phyloP scores from a whole-genome alignment of 2,329 filamentous ascomycete genomes.

The Epichloe gansuensis region DNA sequence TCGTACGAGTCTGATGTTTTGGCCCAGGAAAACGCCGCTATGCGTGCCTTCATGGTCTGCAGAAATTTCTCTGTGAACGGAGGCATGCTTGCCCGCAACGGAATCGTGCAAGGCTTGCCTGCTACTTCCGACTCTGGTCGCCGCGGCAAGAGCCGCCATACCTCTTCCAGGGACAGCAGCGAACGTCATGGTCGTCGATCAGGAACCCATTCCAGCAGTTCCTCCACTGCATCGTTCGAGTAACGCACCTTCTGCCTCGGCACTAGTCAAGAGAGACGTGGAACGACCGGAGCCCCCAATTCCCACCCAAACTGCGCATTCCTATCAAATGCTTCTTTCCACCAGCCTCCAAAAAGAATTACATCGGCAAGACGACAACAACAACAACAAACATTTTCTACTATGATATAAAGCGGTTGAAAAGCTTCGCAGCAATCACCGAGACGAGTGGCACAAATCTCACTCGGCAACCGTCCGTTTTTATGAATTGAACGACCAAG shows the following conservation, averaged over 20 bases:
- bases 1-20: constrained; percentile 71
- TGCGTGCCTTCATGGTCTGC: constrained; percentile 95
- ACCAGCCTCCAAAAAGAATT: background rate
- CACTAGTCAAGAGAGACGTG: background rate
- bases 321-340: background rate
- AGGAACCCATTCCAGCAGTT: constrained; percentile 49
- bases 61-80: constrained; percentile 95
- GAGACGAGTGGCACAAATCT: constrained; percentile 18
- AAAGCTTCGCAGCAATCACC: constrained; percentile 26
- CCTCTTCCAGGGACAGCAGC: constrained; percentile 33
- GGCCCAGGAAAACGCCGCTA: constrained; percentile 86
- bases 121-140: constrained; percentile 35
- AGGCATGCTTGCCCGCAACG: constrained; percentile 68
- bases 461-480: constrained; percentile 4
- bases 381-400: background rate
- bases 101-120: constrained; percentile 54
- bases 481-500: constrained; percentile 7
- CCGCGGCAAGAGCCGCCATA: constrained; percentile 39
- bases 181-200: constrained; percentile 36
- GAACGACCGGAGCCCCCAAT: background rate
- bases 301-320: background rate
- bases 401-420: constrained; percentile 20
- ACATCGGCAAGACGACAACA: background rate
- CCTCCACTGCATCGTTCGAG: constrained; percentile 48
- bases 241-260: constrained; percentile 19